Percentiles rank a stretch among this genome's conserved stretches.
These are phyloP conservation scores for Colletotrichum godetiae DNA, from an alignment of 2,329 filamentous ascomycete species.

Conservation along the genomic window DNA sequence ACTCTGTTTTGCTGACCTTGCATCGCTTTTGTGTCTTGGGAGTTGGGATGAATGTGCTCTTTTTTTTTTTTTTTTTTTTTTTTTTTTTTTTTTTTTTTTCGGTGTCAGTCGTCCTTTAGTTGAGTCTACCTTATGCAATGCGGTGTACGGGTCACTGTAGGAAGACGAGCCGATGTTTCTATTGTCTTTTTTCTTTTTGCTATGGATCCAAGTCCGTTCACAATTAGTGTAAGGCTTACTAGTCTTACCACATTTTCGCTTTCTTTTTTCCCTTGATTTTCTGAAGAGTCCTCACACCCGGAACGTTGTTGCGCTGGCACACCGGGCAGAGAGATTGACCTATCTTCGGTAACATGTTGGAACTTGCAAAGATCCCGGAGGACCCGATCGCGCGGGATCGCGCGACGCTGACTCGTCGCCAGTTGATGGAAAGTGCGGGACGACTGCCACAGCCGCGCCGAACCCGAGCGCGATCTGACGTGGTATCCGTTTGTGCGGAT, in stretches of 20 bases:
- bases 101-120: neutral
- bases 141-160: neutral
- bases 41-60: neutral
- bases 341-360: neutral
- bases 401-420: neutral
- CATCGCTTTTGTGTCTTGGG: neutral
- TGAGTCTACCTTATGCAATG: neutral
- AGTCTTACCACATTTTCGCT: neutral
- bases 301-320: neutral
- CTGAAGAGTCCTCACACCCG: neutral
- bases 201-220: neutral
- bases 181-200: neutral
- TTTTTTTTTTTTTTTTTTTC: neutral
- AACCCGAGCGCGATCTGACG: neutral
- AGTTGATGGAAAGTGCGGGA: neutral
- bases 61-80: neutral
- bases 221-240: neutral
- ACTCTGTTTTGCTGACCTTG: constrained; percentile 8
- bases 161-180: neutral
- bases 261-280: neutral
- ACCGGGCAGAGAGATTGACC: no score
- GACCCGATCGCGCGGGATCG: neutral
- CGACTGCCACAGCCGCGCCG: neutral
- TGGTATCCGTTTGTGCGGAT: constrained; percentile 1
- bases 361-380: neutral